Evolutionary conservation across 179 eudicot genomes (phyloP), one percentile per base, ranked within the genome.

Genomic region (Patellifolia procumbens): DNA sequence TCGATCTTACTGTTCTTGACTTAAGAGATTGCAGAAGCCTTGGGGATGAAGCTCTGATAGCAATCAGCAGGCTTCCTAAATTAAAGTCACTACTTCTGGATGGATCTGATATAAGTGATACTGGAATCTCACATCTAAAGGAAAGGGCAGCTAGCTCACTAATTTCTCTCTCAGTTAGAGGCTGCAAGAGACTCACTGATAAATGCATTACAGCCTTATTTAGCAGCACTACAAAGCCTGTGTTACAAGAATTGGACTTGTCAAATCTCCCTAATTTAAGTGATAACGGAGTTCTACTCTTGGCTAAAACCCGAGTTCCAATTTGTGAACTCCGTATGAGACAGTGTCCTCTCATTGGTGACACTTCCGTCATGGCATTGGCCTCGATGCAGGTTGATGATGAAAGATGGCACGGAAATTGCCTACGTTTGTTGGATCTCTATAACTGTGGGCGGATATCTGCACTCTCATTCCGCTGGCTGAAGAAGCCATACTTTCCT

Each of bases 181-280:
- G 99, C 45, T 95, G 99, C 91, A 93, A 91, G 88, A 89, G 89
- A 72, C 95, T 95, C 13, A 93, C 99, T n/a, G 93, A 91, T 83
- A 82, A 83, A 58, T 93, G 93, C 83, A 85, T 95, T 70, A 76
- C 89, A 29, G 81, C 80, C 78, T 83, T 95, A 56, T 87, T 95
- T 70, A 86, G 87, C 74, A 86, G 84, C 29, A 52, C 85, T 74
- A 83, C 84, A 29, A 83, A 83, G 52, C 80, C 79, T 39, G 84
- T 81, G 52, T 78, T 95, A 43, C 88, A 88, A 83, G 97, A 88
- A 80, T 80, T 95, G 66, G 99, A 95, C 83, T 85, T 92, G 28
- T 95, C 99, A 64, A 90, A 89, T 82, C 88, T 95, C 35, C 95
- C 97, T 17, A 88, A 87, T 78, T 85, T 95, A 52, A 87, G 93